A percentile compares a stretch with the other conserved stretches of the same genome.
These are phyloP conservation scores for Debaryomyces coudertii DNA, from an alignment of 1,139 yeast genomes.

Conservation along the genomic window DNA sequence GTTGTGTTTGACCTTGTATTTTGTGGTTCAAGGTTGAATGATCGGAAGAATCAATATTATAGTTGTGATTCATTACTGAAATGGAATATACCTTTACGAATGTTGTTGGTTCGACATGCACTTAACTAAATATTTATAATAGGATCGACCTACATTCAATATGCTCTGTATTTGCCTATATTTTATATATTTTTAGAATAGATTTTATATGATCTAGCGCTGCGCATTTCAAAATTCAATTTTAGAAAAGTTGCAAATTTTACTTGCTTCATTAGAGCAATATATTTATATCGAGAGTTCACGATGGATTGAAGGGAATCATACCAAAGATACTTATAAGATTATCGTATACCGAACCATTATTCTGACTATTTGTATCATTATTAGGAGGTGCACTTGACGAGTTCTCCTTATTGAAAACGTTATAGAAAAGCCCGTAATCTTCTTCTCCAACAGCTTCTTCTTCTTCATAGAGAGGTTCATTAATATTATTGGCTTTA, in stretches of 20 bases:
- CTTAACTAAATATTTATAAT: not conserved
- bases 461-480: conserved; percentile 27
- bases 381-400: conserved; percentile 29
- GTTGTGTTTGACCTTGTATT: not conserved
- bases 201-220: not conserved
- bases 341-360: conserved; percentile 21
- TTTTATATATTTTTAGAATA: not conserved
- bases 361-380: conserved; percentile 14
- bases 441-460: conserved; percentile 31
- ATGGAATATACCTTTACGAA: not conserved
- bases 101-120: conserved; percentile 1
- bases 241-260: not conserved
- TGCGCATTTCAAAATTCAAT: not conserved
- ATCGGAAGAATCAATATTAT: conserved; percentile 2
- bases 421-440: conserved; percentile 42
- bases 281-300: not conserved
- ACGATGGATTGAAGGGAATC: conserved; percentile 43
- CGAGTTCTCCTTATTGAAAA: conserved; percentile 39
- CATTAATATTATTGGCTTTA: conserved; percentile 15
- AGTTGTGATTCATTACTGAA: conserved; percentile 1
- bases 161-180: not conserved
- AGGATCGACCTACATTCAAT: not conserved
- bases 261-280: not conserved
- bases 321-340: conserved; percentile 33
- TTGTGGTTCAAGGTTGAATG: conserved; percentile 1